Evolutionary conservation across 129 eudicot genomes (phyloP).

Genomic region (Daucus carota): DH1_v3.0 NC_030381.2:30452001-30452500

Average conservation of each 20-base stretch:
- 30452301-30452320: neutral
- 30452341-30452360: conserved; percentile 56
- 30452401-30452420: conserved; percentile 67
- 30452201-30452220: conserved; percentile 4
- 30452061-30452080: neutral
- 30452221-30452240: neutral
- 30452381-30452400: conserved; percentile 39
- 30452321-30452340: neutral
- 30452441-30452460: conserved; percentile 29
- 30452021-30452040: neutral
- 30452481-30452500: neutral
- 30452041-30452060: neutral
- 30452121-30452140: conserved; percentile 51
- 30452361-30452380: conserved; percentile 42
- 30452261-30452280: neutral
- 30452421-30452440: conserved; percentile 60
- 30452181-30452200: conserved; percentile 24
- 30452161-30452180: conserved; percentile 49
- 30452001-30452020: neutral
- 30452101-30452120: conserved; percentile 59
- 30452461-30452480: neutral
- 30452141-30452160: conserved; percentile 60
- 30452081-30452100: conserved; percentile 81
- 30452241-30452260: neutral
- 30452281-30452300: neutral